phyloP scores from a whole-genome alignment of 1,284 basidiomycete species.

The Irpex lacteus region DNA sequence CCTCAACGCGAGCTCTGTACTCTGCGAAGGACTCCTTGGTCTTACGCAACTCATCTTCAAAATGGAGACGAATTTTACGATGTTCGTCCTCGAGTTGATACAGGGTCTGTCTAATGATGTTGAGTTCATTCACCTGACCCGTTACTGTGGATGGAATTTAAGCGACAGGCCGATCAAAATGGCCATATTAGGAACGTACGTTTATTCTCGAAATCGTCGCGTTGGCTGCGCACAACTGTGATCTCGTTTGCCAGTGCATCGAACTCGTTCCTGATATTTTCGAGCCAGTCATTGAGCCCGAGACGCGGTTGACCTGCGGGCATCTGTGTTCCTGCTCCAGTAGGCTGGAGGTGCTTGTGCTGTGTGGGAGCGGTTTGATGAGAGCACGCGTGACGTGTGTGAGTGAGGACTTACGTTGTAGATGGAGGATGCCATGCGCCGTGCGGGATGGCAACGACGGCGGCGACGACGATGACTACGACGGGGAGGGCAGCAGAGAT shows the following conservation, averaged over 20 bases:
- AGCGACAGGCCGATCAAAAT: neutral
- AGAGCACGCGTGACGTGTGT: neutral
- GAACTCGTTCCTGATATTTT: slow-evolving; percentile 84
- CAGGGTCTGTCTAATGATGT: slow-evolving; percentile 70
- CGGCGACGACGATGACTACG: neutral
- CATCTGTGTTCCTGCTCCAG: slow-evolving; percentile 44
- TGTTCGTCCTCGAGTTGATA: slow-evolving; percentile 80
- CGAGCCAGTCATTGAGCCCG: slow-evolving; percentile 75
- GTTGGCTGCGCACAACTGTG: slow-evolving; percentile 66
- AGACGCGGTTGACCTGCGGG: slow-evolving; percentile 28
- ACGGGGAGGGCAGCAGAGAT: slow-evolving; percentile 3
- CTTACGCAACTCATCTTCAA: slow-evolving; percentile 71
- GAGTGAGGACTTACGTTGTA: slow-evolving; percentile 30
- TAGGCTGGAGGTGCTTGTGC: slow-evolving; percentile 68
- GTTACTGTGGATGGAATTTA: slow-evolving; percentile 43
- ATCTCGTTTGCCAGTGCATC: slow-evolving; percentile 77
- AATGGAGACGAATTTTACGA: slow-evolving; percentile 67
- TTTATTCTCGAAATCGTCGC: slow-evolving; percentile 90
- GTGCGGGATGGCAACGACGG: neutral
- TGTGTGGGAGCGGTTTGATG: slow-evolving; percentile 26
- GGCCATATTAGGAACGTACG: slow-evolving; percentile 42
- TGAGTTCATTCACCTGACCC: slow-evolving; percentile 70
- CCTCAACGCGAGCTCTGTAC: slow-evolving; percentile 33
- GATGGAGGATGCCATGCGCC: slow-evolving; percentile 28
- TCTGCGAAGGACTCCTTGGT: slow-evolving; percentile 58